Base-by-base conservation (phyloP, 441 rosid species). In the Hura crepitans region DNA sequence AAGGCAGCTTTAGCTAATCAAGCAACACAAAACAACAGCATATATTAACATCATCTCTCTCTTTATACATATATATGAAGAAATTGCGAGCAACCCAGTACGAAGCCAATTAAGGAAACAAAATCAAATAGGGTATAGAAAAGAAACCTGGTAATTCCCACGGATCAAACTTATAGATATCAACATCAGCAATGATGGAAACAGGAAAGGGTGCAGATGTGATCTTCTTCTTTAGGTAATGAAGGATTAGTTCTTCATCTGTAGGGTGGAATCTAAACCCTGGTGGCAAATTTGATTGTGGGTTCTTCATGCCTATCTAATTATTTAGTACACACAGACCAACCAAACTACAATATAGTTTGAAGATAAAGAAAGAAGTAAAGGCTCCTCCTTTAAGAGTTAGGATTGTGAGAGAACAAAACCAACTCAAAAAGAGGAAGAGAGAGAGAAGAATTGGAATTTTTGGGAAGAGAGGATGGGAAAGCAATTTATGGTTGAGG, bases 211-310 rank as follows among this genome's bases (percentile, higher is more conserved):
- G 55, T 73, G 67, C 31, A 72, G 90, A 81, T n/a, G 90, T 50
- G 56, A 87, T 79, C 77, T 92, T 95, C 64, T 83, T 77, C 15
- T 79, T 83, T 6, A 95, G 89, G 82, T 92, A 95, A 78, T 84
- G 86, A 74, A 81, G 82, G 78, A 92, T 84, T 77, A 95, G 89
- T 86, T 95, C 99, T 72, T 89, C 98, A 45, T 95, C 99, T 0
- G 97, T 95, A 2, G 99, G 99, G 73, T 92, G 98, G 82, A 95
- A 95, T 37, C 98, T 78, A 74, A 90, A 95, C 30, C 99, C 99
- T 0, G 99, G 98, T 2, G 99, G 99, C 80, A 95, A 83, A 69
- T 69, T 72, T 50, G 97, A 78, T 72, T 89, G 87, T 45, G 96
- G 92, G 78, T 85, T 84, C 69, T 83, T 89, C 73, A 70, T 87